Base-by-base conservation (phyloP, 306 rosid species). In the Lathyrus tuberosus region DNA sequence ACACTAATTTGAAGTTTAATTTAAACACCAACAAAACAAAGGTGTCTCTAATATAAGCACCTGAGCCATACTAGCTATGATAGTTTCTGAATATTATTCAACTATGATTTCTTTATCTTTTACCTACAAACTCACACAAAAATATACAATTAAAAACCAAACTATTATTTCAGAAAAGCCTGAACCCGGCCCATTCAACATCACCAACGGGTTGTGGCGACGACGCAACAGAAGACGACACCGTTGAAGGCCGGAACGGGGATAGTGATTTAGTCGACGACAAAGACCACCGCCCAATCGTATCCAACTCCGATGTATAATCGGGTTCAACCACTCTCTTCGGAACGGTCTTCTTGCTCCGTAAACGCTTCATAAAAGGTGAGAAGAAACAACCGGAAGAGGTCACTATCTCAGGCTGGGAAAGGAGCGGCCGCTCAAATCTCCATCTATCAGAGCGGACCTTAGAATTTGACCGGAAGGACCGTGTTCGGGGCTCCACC, bases 171-270 rank as follows among this genome's bases (percentile, higher is more conserved):
- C 74, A 94, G 43, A 91, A 91, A 31, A 88, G 89, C 6, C 92
- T 96, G 37, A 91, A 94, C 18, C 86, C 95, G 41, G 96, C 96
- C 97, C 97, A 91, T 41, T 94, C 95, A 12, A 82, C 80, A 62
- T 88, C 95, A 22, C 70, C 44, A 0, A 75, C 53, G 69, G 80
- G 91, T 47, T 82, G 87, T 10, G 96, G 97, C 35, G 98, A 88
- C 3, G 94, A 85, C 53, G 87, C 81, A 20, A 20, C 68, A 8
- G 85, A 69, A 17, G 88, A 84, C 30, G 89, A 69, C 18, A 85
- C 49, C 13, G 80, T 66, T 0, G 96, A 86, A 49, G 53, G 63
- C 22, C 78, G 72, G 41, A 91, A 87, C 10, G 96, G 89, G 38
- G 90, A 86, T 6, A 78, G 35, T 13, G 90, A 85, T 71, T 81